Evolutionary conservation across 495 filamentous ascomycete species (phyloP).

Genomic region (Aspergillus incahuasiensis): DNA sequence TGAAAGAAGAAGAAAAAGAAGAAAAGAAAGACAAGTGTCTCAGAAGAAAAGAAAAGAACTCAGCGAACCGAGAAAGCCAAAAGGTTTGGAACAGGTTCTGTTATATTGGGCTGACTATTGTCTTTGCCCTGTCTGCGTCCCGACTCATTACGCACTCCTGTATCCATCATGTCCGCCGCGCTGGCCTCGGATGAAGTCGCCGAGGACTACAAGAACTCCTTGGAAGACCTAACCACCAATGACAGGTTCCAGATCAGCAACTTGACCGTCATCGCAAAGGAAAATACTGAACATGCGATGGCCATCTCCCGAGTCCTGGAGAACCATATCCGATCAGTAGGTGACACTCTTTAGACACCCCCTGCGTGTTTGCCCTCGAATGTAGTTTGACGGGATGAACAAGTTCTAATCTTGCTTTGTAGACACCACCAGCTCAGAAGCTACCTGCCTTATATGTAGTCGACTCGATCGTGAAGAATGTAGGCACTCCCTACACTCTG

Average conservation of each 20-base stretch:
- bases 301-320: constrained; percentile 85
- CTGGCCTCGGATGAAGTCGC: constrained; percentile 82
- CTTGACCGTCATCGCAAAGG: constrained; percentile 90
- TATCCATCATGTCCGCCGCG: constrained; percentile 63
- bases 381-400: constrained; percentile 26
- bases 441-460: constrained; percentile 95
- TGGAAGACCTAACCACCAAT: constrained; percentile 86
- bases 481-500: constrained; percentile 92
- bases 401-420: constrained; percentile 38
- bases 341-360: constrained; percentile 30
- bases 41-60: constrained; percentile 14
- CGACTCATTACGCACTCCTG: constrained; percentile 10
- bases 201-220: constrained; percentile 87
- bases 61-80: constrained; percentile 11
- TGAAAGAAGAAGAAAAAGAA: constrained; percentile 17
- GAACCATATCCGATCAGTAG: constrained; percentile 90
- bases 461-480: constrained; percentile 97
- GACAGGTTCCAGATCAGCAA: constrained; percentile 91
- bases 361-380: not conserved
- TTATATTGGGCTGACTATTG: not conserved
- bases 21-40: constrained; percentile 12
- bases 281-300: constrained; percentile 90
- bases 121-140: not conserved
- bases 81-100: constrained; percentile 4
- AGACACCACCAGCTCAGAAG: constrained; percentile 83